A percentile compares a stretch with the other conserved stretches of the same genome.
Conservation (phyloP, 257 asterid genomes). For the Capsicum baccatum region DNA sequence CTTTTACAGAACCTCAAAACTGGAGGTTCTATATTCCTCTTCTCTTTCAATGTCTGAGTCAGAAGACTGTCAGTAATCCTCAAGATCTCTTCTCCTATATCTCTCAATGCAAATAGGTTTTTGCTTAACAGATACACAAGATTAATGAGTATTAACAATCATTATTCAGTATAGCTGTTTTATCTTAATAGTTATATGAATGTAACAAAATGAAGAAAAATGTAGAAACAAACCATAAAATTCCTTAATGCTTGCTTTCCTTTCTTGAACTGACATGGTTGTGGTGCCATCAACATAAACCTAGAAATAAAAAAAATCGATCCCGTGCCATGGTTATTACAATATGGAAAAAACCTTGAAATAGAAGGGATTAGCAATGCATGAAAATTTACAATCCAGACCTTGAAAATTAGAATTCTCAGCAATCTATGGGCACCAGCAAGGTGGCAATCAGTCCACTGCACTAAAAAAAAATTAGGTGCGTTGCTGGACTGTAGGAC, state of each 20-base stretch:
- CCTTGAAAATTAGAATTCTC: constrained; percentile 91
- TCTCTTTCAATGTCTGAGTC: constrained; percentile 86
- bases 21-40: constrained; percentile 95
- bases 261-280: constrained; percentile 90
- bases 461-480: constrained; percentile 85
- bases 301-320: constrained; percentile 41
- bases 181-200: background rate
- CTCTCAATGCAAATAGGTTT: constrained; percentile 77
- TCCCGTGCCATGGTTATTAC: background rate
- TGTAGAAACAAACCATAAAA: constrained; percentile 68
- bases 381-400: constrained; percentile 30
- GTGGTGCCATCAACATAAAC: constrained; percentile 96
- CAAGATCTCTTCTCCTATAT: constrained; percentile 77
- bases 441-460: constrained; percentile 92
- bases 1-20: too few relatives aligned
- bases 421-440: constrained; percentile 96
- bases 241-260: constrained; percentile 92
- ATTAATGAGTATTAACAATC: constrained; percentile 34
- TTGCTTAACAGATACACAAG: constrained; percentile 77
- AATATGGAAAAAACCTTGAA: background rate
- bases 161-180: background rate
- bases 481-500: constrained; percentile 98
- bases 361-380: constrained; percentile 8
- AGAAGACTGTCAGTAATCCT: constrained; percentile 50
- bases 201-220: background rate